Evolutionary conservation across 2,329 filamentous ascomycete species (phyloP), one percentile per base, ranked within the genome.

Genomic region (Hysterium pulicare): DNA sequence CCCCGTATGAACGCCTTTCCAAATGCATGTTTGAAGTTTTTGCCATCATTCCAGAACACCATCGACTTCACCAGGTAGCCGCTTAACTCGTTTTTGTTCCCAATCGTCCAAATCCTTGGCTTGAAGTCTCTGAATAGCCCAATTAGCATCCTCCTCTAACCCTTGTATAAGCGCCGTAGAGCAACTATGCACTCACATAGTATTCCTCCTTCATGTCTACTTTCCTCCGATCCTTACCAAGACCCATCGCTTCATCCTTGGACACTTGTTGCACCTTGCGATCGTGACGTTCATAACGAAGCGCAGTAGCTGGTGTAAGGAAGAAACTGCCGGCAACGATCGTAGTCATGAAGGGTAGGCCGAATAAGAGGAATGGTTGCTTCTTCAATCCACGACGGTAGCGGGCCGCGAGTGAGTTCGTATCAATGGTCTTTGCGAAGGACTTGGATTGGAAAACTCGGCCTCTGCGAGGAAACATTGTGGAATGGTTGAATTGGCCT

Each of bases 321-420:
- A 95, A 86, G 68, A 98, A 98, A 3, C 88, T 95, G 1, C 90
- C 91, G 2, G 85, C 88, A 20, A 98, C 81, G 61, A 98, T 95
- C 45, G 95, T 84, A 43, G 81, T 73, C 53, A 98, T 79, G 68
- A 98, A 98, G 1, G 93, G 94, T 3, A 98, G 77, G 2, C 94
- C 94, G 64, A 98, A 98, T 49, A 95, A 81, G 21, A 90, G 73
- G 67, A 98, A 98, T 1, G 93, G 94, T 57, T 87, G 89, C 59
- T 78, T 84, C 45, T 81, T 76, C 54, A 98, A 81, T 46, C 80
- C 68, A 23, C 78, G 73, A 44, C 93, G 87, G 73, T 98, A 98
- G 48, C 76, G 76, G 44, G 84, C 79, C 38, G 86, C 87, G 54
- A 95, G 71, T 9, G 78, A 81, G 67, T 82, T 82, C 30, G 63